Base-by-base conservation (phyloP, 1,139 yeast species). In the Saccharomyces hybrid region DNA sequence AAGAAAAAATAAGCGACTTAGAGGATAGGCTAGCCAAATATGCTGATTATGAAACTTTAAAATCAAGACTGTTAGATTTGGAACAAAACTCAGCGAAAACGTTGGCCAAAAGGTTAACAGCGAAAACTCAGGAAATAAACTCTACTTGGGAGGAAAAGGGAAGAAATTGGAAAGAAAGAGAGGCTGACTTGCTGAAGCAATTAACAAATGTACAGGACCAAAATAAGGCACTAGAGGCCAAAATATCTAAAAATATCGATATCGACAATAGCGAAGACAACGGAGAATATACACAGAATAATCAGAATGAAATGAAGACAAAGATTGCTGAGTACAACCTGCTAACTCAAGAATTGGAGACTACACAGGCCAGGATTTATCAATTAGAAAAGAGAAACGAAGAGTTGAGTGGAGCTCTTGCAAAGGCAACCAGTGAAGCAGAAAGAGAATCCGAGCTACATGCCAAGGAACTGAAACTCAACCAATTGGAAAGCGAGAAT, bases 311-410 rank as follows among this genome's bases (percentile, higher is more conserved):
- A 23, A 67, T 62, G 7, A 51, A 55, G 16, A 54, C 50, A 14
- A 49, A 51, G 14, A 51, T 47, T 48, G 62, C 67, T n/a, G 70
- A 67, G 46, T 73, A 86, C 34, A 90, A 84, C 54, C 74, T 86
- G 46, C 78, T 88, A 9, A 78, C 84, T 1, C 79, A 88, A 58
- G 96, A 90, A 62, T 80, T 88, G 9, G 96, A 88, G 63, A 71
- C 82, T 27, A 81, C 89, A 42, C 88, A 88, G 62, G 75, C 81
- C 53, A 76, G 95, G 55, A 79, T 83, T 1, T 69, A 81, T 53
- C 90, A 86, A 61, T 77, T 90, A 53, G 96, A 89, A 66, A 80
- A 80, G 60, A 77, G 96, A 58, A 91, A 89, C 64, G 88, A 86
- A 64, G 84, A 83, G 54, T 74, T 90, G 56, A 79, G 90, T 56